Evolutionary conservation across 345 rosid genomes (phyloP).

Genomic region (Psidium guajava): DNA sequence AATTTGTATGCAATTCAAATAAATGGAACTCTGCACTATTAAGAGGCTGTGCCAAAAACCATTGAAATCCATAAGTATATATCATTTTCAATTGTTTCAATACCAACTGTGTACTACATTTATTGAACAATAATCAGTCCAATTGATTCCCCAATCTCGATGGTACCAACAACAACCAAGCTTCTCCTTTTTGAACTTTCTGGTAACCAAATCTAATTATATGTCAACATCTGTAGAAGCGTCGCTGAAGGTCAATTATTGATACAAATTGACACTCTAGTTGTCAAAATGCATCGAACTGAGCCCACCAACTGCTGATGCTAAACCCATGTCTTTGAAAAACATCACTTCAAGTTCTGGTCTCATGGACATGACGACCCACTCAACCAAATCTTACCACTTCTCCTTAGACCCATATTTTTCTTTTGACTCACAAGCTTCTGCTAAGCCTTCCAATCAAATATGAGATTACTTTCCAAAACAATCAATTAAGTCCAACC

Average conservation of each 20-base stretch:
- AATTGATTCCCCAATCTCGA: background rate
- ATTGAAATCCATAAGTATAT: background rate
- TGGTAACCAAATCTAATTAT: background rate
- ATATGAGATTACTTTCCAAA: background rate
- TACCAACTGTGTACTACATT: background rate
- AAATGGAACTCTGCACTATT: background rate
- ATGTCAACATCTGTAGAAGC: background rate
- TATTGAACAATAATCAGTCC: background rate
- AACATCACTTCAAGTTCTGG: background rate
- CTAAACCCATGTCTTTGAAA: background rate
- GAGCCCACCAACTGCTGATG: background rate
- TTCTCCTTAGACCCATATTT: too few relatives aligned
- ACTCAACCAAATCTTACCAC: background rate
- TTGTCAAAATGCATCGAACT: background rate
- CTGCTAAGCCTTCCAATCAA: background rate
- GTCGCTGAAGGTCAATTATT: background rate
- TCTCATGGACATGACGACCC: background rate
- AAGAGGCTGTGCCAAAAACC: background rate
- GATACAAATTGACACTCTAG: background rate
- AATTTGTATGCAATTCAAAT: background rate
- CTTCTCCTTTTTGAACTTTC: background rate
- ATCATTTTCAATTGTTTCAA: background rate
- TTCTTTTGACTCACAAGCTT: background rate
- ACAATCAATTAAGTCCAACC: background rate
- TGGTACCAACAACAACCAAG: background rate